These are phyloP conservation scores for Quillaja saponaria DNA, from an alignment of 306 rosid genomes.

Conservation along the genomic window DNA sequence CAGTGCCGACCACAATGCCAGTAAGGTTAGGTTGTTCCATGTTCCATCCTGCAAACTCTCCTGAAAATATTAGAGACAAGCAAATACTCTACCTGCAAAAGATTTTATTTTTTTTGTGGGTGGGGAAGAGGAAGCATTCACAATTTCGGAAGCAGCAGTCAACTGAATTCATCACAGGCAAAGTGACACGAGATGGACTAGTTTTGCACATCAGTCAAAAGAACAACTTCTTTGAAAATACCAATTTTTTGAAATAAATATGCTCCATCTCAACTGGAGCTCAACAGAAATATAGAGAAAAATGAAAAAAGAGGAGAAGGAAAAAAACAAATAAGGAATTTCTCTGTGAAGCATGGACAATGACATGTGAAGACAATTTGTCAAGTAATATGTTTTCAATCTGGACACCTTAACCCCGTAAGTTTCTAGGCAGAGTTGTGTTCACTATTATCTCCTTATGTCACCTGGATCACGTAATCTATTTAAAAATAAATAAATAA, in stretches of 20 bases:
- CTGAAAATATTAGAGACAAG: neutral
- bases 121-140: neutral
- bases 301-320: no score
- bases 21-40: neutral
- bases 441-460: no score
- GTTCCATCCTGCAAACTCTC: neutral
- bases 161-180: constrained; percentile 9
- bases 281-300: no score
- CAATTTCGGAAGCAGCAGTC: neutral
- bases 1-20: neutral
- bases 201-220: constrained; percentile 7
- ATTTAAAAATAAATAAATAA: no score
- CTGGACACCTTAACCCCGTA: no score
- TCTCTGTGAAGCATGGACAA: no score
- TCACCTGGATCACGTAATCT: no score
- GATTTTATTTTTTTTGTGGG: neutral
- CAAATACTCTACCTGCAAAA: neutral
- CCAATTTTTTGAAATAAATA: neutral
- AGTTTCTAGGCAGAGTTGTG: no score
- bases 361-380: no score
- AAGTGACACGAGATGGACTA: neutral
- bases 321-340: no score
- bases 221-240: neutral
- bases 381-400: no score
- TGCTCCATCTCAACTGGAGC: neutral